A percentile compares a stretch with the other conserved stretches of the same genome.
These are phyloP conservation scores for Clonostachys byssicola DNA, from an alignment of 2,329 filamentous ascomycete species.

Conservation along the genomic window DNA sequence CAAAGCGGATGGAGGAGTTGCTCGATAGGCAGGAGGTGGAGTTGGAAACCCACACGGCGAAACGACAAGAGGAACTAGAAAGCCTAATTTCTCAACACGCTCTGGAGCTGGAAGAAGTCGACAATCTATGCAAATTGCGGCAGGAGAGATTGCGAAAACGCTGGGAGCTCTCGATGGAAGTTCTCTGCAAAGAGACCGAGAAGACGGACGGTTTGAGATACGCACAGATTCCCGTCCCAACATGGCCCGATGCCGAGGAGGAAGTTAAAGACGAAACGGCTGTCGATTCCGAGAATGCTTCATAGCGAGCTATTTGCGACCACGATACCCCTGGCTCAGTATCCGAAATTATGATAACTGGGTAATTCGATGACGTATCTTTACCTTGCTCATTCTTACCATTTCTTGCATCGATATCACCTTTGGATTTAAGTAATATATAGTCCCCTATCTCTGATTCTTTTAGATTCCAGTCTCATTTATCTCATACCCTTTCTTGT, in stretches of 20 bases:
- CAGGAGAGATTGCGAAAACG: constrained; percentile 37
- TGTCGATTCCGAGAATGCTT: too few relatives aligned
- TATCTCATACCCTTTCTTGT: too few relatives aligned
- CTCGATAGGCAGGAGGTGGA: constrained; percentile 50
- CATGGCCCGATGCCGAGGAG: constrained; percentile 17
- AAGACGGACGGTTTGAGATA: constrained; percentile 34
- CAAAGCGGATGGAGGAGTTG: constrained; percentile 57
- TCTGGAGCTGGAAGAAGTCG: constrained; percentile 45
- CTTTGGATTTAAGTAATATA: too few relatives aligned
- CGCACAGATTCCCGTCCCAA: constrained; percentile 23
- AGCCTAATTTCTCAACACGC: constrained; percentile 39
- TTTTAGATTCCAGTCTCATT: too few relatives aligned
- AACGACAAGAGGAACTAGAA: constrained; percentile 42
- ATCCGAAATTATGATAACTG: too few relatives aligned
- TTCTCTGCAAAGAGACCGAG: constrained; percentile 50
- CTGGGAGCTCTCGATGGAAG: constrained; percentile 49
- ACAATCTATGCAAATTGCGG: constrained; percentile 37
- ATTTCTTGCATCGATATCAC: too few relatives aligned
- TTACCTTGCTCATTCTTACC: too few relatives aligned
- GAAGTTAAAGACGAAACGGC: too few relatives aligned
- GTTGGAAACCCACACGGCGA: constrained; percentile 36
- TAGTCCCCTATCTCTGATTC: too few relatives aligned
- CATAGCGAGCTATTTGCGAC: too few relatives aligned
- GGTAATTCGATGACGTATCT: too few relatives aligned
- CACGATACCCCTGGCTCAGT: too few relatives aligned